Evolutionary conservation across 140 eudicot species (phyloP), one percentile per base, ranked within the genome.

Genomic region (Flaveria floridana): DNA sequence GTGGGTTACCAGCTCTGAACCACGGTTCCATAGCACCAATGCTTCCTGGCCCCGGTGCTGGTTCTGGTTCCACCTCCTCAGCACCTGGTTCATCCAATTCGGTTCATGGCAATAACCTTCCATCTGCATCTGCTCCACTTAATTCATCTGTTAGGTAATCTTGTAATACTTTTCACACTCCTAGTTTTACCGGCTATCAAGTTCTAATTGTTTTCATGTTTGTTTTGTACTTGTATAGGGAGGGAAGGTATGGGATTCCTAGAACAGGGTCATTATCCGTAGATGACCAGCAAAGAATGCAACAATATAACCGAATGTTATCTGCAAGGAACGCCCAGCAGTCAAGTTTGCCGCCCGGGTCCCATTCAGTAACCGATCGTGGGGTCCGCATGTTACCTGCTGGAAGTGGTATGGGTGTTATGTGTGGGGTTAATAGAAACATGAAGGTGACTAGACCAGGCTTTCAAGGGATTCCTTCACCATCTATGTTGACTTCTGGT

Each of bases 251-350:
- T 55, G 84, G 85, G 59, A 81, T 85, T 51, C 87, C 96, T 18
- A 90, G 97, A 61, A 67, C 95, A 41, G 83, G 84, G 72, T 79
- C 97, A 39, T 83, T 87, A 66, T 78, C 96, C 20, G 87, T 73
- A 65, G 96, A 94, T 55, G 99, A 94, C 64, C 97, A 90, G 67
- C 97, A 90, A 77, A 82, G 91, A 83, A 37, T 87, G 74, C 96
- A 90, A 63, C 96, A 84, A 61, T 93, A 88, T 70, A 86, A 85
- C 63, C 88, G 87, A 61, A 82, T 94, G 89, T 21, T 85, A 63
- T 67, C 96, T 71, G 87, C 85, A 14, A 81, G 97, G 70, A 93
- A 88, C 67, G 52, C 87, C 18, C 87, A 83, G 63, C 93, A 85
- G 75, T 62, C 97, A 14, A 51, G 72, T 76, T 62, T 75, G 64